Conservation (phyloP, 345 rosid species). For the Hirschfeldia incana region DNA sequence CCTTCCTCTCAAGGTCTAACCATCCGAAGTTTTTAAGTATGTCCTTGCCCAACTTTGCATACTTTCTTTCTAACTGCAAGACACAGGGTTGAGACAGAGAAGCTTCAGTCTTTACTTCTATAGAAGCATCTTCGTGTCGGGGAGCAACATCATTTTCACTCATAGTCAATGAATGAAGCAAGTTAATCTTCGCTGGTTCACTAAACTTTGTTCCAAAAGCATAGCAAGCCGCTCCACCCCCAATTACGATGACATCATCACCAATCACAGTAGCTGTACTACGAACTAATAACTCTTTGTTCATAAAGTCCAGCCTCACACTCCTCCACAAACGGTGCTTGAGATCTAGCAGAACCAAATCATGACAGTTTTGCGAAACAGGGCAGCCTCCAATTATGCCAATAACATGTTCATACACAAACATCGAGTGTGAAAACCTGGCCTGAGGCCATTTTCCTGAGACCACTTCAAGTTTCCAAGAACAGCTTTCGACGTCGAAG, state of each 20-base stretch:
- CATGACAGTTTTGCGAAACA: constrained; percentile 65
- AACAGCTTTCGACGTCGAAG: constrained; percentile 56
- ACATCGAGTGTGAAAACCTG: constrained; percentile 90
- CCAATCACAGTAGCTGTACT: constrained; percentile 66
- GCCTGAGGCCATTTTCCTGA: constrained; percentile 73
- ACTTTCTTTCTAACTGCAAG: constrained; percentile 58
- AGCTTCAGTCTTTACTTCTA: constrained; percentile 34
- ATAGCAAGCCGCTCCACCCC: constrained; percentile 96
- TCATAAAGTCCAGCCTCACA: constrained; percentile 56
- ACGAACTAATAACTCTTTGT: constrained; percentile 75
- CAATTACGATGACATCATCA: constrained; percentile 73
- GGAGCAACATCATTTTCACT: constrained; percentile 33
- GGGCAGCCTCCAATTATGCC: constrained; percentile 98
- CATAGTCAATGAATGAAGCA: constrained; percentile 47
- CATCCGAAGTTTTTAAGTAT: constrained; percentile 79
- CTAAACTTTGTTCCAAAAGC: constrained; percentile 97
- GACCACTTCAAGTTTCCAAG: constrained; percentile 71
- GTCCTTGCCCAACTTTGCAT: constrained; percentile 82
- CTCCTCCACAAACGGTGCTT: constrained; percentile 57
- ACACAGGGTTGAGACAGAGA: constrained; percentile 38
- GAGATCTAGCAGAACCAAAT: constrained; percentile 69
- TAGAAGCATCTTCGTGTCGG: constrained; percentile 29
- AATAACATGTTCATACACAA: constrained; percentile 59
- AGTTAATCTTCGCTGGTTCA: constrained; percentile 66
- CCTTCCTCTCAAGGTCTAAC: constrained; percentile 84